Conservation (phyloP, 495 filamentous ascomycete genomes). For the Penicillium bovifimosum region DNA sequence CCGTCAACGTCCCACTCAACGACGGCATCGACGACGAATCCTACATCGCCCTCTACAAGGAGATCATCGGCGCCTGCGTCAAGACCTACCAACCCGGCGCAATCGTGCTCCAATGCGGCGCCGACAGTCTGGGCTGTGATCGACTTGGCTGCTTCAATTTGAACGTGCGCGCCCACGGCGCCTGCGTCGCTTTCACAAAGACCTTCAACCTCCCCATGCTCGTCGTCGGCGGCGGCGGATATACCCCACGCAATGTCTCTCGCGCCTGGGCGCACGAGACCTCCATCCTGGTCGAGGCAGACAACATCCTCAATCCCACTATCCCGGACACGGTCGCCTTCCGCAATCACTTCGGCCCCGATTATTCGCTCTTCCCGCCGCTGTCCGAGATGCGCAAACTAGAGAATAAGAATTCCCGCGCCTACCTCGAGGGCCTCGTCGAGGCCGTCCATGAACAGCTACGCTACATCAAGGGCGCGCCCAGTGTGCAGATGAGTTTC, state of each 20-base stretch:
- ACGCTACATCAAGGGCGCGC: slow-evolving; percentile 75
- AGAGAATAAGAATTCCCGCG: slow-evolving; percentile 72
- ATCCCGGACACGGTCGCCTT: slow-evolving; percentile 70
- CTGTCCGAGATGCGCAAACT: slow-evolving; percentile 62
- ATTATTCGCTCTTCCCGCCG: slow-evolving; percentile 69
- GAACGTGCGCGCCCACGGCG: slow-evolving; percentile 87
- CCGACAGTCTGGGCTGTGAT: slow-evolving; percentile 91
- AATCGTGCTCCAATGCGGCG: slow-evolving; percentile 94
- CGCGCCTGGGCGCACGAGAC: slow-evolving; percentile 97
- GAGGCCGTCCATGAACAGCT: slow-evolving; percentile 76
- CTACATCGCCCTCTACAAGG: slow-evolving; percentile 79
- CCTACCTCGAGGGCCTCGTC: slow-evolving; percentile 70
- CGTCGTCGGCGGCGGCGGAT: slow-evolving; percentile 90
- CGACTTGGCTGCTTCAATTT: slow-evolving; percentile 93
- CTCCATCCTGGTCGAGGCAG: slow-evolving; percentile 74
- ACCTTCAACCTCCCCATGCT: slow-evolving; percentile 70
- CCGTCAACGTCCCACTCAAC: slow-evolving; percentile 62
- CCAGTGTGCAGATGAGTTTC: slow-evolving; percentile 77
- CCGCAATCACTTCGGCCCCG: slow-evolving; percentile 76
- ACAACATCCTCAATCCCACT: slow-evolving; percentile 61
- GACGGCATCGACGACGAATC: slow-evolving; percentile 89
- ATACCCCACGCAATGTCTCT: slow-evolving; percentile 96
- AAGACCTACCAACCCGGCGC: slow-evolving; percentile 73
- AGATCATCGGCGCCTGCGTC: slow-evolving; percentile 69
- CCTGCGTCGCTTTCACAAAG: slow-evolving; percentile 85